Percentiles rank a stretch among this genome's conserved stretches.
Evolutionary conservation across 2,329 filamentous ascomycete species (phyloP).

Genomic region (Aureobasidium namibiae): DNA sequence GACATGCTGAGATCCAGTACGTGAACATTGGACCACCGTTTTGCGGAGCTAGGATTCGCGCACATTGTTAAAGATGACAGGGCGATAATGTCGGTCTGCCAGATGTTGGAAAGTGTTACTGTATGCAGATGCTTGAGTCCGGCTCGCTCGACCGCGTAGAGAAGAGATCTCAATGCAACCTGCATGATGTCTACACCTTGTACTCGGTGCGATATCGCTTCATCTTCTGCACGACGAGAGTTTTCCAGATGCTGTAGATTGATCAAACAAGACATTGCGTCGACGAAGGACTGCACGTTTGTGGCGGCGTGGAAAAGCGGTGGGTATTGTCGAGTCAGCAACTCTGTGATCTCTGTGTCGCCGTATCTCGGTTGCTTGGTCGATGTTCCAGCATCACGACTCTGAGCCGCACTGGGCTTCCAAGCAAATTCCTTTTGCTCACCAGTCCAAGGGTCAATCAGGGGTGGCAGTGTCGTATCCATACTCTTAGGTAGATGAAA

Average conservation of each 20-base stretch:
- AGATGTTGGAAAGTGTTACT: conserved; percentile 64
- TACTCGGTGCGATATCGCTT: conserved; percentile 39
- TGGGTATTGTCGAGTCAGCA: conserved; percentile 79
- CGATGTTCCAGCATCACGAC: conserved; percentile 43
- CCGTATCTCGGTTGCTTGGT: conserved; percentile 66
- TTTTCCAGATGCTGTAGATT: conserved; percentile 68
- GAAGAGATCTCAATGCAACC: conserved; percentile 79
- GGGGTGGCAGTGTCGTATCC: conserved; percentile 76
- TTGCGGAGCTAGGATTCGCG: conserved; percentile 60
- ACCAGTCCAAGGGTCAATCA: conserved; percentile 69
- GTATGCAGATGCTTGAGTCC: conserved; percentile 57
- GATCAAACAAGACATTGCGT: conserved; percentile 59
- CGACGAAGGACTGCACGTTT: conserved; percentile 76
- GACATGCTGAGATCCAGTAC: conserved; percentile 68
- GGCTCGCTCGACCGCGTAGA: conserved; percentile 71
- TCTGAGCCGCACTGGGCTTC: conserved; percentile 59
- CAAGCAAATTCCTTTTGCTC: conserved; percentile 76
- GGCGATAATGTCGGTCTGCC: conserved; percentile 68
- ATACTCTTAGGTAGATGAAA: conserved; percentile 69
- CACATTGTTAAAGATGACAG: conserved; percentile 68
- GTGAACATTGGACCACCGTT: conserved; percentile 69
- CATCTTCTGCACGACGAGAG: conserved; percentile 64
- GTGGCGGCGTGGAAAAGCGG: conserved; percentile 84
- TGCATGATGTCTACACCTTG: conserved; percentile 73
- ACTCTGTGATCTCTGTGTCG: conserved; percentile 67